Evolutionary conservation across 352 stramenopile genomes (phyloP).

Genomic region (Phytophthora chlamydospora): DNA sequence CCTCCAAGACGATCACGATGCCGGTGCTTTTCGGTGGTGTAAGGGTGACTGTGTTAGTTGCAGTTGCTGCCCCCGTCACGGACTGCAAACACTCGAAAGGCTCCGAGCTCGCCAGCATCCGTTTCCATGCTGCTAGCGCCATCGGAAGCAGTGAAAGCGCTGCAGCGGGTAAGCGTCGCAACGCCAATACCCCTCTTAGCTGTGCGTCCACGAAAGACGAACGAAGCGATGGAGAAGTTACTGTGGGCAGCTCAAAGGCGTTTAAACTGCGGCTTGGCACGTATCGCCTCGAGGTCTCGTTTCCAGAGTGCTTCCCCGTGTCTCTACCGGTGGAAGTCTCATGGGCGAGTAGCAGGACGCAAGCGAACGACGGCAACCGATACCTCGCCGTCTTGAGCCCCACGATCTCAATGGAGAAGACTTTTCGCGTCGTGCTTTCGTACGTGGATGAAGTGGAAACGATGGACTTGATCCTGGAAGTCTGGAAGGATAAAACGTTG

Average conservation of each 20-base stretch:
- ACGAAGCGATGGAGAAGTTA: conserved; percentile 17
- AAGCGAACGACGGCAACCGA: conserved; percentile 30
- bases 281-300: conserved; percentile 42
- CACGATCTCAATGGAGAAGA: conserved; percentile 16
- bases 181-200: conserved; percentile 9
- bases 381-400: conserved; percentile 52
- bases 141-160: conserved; percentile 14
- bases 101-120: conserved; percentile 12
- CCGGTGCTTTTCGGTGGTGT: conserved; percentile 67
- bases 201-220: conserved; percentile 14
- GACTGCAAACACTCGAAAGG: background rate
- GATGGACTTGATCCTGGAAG: conserved; percentile 58
- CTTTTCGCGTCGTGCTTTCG: conserved; percentile 59
- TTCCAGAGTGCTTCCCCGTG: conserved; percentile 32
- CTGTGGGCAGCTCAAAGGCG: conserved; percentile 28
- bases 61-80: background rate
- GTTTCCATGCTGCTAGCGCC: conserved; percentile 19
- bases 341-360: conserved; percentile 38
- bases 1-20: conserved; percentile 54
- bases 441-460: conserved; percentile 36
- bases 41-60: conserved; percentile 38
- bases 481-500: conserved; percentile 38
- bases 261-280: conserved; percentile 55
- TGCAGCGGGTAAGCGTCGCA: conserved; percentile 4
- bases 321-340: conserved; percentile 35